Conservation (phyloP, 2,329 filamentous ascomycete genomes). For the Capronia epimyces region DNA sequence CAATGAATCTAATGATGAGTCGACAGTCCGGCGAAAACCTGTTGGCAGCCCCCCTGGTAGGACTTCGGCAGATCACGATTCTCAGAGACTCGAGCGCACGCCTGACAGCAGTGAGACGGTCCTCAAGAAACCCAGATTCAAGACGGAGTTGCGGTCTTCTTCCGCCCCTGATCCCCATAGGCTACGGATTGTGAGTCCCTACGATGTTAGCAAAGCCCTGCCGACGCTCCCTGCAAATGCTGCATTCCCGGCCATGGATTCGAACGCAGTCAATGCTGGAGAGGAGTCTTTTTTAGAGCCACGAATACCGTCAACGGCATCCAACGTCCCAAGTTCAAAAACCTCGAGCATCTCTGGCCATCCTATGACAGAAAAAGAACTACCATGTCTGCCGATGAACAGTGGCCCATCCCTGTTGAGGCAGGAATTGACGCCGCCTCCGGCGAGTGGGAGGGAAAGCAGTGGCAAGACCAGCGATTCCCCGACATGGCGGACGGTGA, state of each 20-base stretch:
- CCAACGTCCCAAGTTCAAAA: constrained; percentile 12
- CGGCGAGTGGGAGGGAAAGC: constrained; percentile 1
- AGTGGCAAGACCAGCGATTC: background rate
- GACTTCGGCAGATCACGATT: background rate
- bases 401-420: constrained; percentile 27
- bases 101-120: constrained; percentile 24
- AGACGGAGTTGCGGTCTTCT: constrained; percentile 14
- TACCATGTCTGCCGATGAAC: constrained; percentile 28
- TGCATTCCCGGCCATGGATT: constrained; percentile 12
- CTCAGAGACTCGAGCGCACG: background rate
- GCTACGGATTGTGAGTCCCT: constrained; percentile 35
- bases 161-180: constrained; percentile 18
- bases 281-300: constrained; percentile 31
- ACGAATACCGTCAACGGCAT: constrained; percentile 6
- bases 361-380: constrained; percentile 20
- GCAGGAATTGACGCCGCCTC: constrained; percentile 2
- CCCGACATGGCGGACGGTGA: background rate
- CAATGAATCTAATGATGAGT: background rate
- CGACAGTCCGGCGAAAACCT: constrained; percentile 21
- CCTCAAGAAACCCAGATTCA: constrained; percentile 17
- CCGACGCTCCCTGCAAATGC: constrained; percentile 29
- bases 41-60: constrained; percentile 21
- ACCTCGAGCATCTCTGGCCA: constrained; percentile 19
- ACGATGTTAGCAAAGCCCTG: constrained; percentile 37
- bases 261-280: background rate